Base-by-base conservation (phyloP, 1,139 yeast species). In the Lodderomyces jiufengensis region DNA sequence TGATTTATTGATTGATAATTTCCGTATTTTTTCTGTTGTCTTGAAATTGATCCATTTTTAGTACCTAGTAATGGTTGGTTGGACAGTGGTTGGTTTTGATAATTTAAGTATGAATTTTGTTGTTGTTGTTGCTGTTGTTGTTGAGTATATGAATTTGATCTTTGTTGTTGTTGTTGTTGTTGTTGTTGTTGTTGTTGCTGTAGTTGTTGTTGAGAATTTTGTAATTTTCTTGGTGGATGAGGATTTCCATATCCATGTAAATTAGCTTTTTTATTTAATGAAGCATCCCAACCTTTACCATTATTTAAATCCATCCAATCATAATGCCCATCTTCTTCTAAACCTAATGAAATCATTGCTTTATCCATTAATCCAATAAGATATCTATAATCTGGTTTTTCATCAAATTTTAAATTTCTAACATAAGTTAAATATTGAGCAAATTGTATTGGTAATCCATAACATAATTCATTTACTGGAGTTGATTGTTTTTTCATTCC, bases 241-340 rank as follows among this genome's bases (percentile, higher is more conserved):
- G 85, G 85, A 48, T 79, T 79, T 4, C 86, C 86, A 54, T 84
- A 84, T 9, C 94, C 94, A 58, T 84, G 92, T 42, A 84, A 61
- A 49, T 84, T 84, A 39, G 92, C 87, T 57, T 83, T 84, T 55
- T 82, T 84, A 55, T 83, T 84, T 45, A 83, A 76, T 5, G 84
- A 66, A 20, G 84, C 76, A 60, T 84, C 94, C 92, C 92, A 84
- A 28, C 94, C 94, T 53, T 76, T 75, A 36, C 94, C 94, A 32
- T 80, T 80, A 51, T 84, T 84, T 47, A 84, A 63, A 49, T 80
- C 80, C 90, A 83, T 82, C 94, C 94, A 84, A 55, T 84, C 94
- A 51, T 81, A 84, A 51, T 80, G 82, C 12, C 80, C 84, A 55
- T 81, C 88, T 27, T 74, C 78, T 38, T 46, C 46, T 6, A 45